These are phyloP conservation scores for Cercospora nicotianae DNA, from an alignment of 2,329 filamentous ascomycete species.

Conservation along the genomic window DNA sequence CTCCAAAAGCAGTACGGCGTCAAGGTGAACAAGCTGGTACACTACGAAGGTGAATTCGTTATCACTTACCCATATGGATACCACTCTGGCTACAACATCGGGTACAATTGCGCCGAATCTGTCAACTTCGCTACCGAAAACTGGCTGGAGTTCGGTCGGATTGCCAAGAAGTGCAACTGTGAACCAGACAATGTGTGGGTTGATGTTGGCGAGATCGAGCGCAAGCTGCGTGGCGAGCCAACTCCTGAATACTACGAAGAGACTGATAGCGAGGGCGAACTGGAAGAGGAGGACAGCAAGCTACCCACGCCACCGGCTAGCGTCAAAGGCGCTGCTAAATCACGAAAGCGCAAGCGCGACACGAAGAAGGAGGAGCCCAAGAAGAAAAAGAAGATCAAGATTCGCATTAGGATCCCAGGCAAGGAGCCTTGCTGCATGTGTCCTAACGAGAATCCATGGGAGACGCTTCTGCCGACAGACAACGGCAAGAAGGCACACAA, in stretches of 20 bases:
- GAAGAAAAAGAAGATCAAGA: slow-evolving; percentile 73
- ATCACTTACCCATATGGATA: slow-evolving; percentile 99
- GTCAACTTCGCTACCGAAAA: slow-evolving; percentile 97
- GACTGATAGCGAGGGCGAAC: slow-evolving; percentile 67
- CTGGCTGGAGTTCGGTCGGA: slow-evolving; percentile 92
- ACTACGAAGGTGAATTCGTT: slow-evolving; percentile 95
- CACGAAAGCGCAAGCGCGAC: slow-evolving; percentile 68
- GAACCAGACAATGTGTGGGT: slow-evolving; percentile 98
- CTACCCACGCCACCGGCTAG: slow-evolving; percentile 77
- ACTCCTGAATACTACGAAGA: slow-evolving; percentile 80
- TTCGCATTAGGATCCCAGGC: slow-evolving; percentile 68
- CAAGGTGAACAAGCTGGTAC: slow-evolving; percentile 92
- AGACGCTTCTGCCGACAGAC: slow-evolving; percentile 82
- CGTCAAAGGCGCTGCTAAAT: slow-evolving; percentile 62
- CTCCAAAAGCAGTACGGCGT: slow-evolving; percentile 88
- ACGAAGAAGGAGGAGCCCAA: slow-evolving; percentile 54
- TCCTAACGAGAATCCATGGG: slow-evolving; percentile 80
- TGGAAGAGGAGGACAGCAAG: slow-evolving; percentile 57
- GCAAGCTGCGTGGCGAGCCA: slow-evolving; percentile 82
- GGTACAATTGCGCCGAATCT: slow-evolving; percentile 97
- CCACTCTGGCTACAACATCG: slow-evolving; percentile 95
- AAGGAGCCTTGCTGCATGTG: slow-evolving; percentile 87
- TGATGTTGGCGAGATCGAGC: slow-evolving; percentile 92
- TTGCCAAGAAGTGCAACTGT: slow-evolving; percentile 95
- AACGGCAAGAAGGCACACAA: slow-evolving; percentile 85